phyloP scores from a whole-genome alignment of 768 basidiomycete genomes.

The Lentinus tigrinus region DNA sequence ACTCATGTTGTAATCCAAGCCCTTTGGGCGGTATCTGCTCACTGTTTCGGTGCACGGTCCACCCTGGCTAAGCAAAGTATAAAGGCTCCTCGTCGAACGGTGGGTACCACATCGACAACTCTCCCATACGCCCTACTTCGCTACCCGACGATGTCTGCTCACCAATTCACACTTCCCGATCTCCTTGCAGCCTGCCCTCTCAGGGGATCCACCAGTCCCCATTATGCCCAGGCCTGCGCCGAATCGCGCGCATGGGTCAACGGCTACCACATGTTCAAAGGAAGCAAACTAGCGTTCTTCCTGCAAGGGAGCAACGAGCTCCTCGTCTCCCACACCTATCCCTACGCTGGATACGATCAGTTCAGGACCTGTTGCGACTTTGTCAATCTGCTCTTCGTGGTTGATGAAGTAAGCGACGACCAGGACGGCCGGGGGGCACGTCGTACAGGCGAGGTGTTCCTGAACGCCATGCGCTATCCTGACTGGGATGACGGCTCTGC shows the following conservation, averaged over 20 bases:
- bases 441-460: slow-evolving; percentile 51
- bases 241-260: slow-evolving; percentile 68
- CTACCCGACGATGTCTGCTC: slow-evolving; percentile 8
- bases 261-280: slow-evolving; percentile 57
- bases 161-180: slow-evolving; percentile 55
- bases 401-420: slow-evolving; percentile 71
- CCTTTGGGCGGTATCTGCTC: background rate
- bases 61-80: background rate
- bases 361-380: slow-evolving; percentile 67
- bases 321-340: slow-evolving; percentile 62
- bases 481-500: slow-evolving; percentile 58
- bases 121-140: background rate
- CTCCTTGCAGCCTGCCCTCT: slow-evolving; percentile 49
- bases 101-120: background rate
- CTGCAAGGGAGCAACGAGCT: slow-evolving; percentile 63
- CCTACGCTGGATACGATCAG: slow-evolving; percentile 57
- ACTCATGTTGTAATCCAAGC: background rate
- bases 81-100: background rate
- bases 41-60: background rate
- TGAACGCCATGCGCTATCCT: slow-evolving; percentile 54
- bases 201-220: slow-evolving; percentile 53
- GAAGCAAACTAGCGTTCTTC: slow-evolving; percentile 63
- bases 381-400: slow-evolving; percentile 51
- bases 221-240: slow-evolving; percentile 55
- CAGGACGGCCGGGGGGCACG: slow-evolving; percentile 60